A percentile compares a stretch with the other conserved stretches of the same genome.
Conservation (phyloP, 148 eudicot species). For the Linanthus parryae region DNA sequence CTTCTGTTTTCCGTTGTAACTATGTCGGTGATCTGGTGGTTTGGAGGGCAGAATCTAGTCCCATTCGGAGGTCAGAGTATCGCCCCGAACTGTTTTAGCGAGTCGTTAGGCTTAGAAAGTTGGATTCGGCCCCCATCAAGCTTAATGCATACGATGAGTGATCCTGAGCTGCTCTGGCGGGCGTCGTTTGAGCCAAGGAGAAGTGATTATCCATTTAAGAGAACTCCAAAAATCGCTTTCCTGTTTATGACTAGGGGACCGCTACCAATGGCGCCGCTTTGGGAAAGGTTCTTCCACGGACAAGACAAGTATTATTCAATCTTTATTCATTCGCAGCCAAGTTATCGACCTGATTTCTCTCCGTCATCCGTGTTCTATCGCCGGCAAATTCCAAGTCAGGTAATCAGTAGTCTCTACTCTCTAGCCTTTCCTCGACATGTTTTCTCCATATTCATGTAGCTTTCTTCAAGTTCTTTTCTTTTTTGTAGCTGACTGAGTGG, state of each 20-base stretch:
- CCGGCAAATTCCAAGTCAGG: conserved; percentile 52
- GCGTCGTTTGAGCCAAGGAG: conserved; percentile 31
- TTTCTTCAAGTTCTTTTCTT: background rate
- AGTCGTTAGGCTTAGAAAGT: conserved; percentile 14
- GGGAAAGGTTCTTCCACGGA: conserved; percentile 49
- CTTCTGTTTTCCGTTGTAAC: conserved; percentile 17
- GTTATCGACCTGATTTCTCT: conserved; percentile 15
- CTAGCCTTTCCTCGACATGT: too few species aligned
- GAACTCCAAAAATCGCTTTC: conserved; percentile 43
- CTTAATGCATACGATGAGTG: conserved; percentile 27
- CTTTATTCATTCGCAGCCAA: conserved; percentile 37
- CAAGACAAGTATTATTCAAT: conserved; percentile 32
- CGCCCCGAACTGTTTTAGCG: conserved; percentile 12
- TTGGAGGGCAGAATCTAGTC: conserved; percentile 12
- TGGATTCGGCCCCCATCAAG: conserved; percentile 36
- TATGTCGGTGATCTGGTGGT: conserved; percentile 17
- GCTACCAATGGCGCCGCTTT: conserved; percentile 42
- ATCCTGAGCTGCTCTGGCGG: conserved; percentile 39
- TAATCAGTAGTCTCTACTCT: conserved; percentile 12
- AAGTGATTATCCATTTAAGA: conserved; percentile 33
- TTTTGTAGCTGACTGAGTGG: conserved; percentile 17
- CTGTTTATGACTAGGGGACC: conserved; percentile 50
- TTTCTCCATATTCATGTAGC: too few species aligned
- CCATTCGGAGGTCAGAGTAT: conserved; percentile 12
- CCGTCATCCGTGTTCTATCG: conserved; percentile 30